Evolutionary conservation across 257 asterid genomes (phyloP).

Genomic region (Solanum dulcamara): DNA sequence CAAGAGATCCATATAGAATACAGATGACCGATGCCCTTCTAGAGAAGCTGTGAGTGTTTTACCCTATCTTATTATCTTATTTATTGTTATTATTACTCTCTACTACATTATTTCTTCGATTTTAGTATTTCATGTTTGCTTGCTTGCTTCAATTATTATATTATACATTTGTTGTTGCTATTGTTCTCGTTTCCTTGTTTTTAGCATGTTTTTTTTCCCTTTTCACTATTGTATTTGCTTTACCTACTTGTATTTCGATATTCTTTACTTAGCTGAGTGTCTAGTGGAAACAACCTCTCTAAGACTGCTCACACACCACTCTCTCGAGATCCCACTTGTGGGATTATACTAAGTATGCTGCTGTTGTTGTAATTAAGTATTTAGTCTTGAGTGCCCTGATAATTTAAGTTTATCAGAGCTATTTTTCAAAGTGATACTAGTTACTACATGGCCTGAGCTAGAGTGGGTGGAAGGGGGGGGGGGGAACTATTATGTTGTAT

Average conservation of each 20-base stretch:
- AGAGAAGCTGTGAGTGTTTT: slow-evolving; percentile 64
- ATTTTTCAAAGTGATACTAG: neutral
- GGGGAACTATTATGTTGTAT: neutral
- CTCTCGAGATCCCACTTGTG: neutral
- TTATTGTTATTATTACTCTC: neutral
- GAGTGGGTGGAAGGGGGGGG: neutral
- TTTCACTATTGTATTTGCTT: neutral
- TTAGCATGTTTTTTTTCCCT: neutral
- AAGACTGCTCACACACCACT: neutral
- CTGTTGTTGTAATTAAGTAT: neutral
- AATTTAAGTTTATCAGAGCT: neutral
- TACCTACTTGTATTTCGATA: neutral
- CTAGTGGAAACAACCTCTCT: neutral
- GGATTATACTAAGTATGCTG: neutral
- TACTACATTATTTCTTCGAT: neutral
- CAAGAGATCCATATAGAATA: slow-evolving; percentile 69
- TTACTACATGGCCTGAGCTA: neutral
- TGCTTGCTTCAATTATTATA: neutral
- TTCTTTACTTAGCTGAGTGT: neutral
- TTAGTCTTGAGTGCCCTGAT: neutral
- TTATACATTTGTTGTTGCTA: neutral
- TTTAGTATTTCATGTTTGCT: neutral
- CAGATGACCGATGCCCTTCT: slow-evolving; percentile 88
- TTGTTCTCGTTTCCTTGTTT: neutral
- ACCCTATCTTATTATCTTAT: neutral